Base-by-base conservation (phyloP, 768 basidiomycete genomes). In the Kwoniella sp. region DNA sequence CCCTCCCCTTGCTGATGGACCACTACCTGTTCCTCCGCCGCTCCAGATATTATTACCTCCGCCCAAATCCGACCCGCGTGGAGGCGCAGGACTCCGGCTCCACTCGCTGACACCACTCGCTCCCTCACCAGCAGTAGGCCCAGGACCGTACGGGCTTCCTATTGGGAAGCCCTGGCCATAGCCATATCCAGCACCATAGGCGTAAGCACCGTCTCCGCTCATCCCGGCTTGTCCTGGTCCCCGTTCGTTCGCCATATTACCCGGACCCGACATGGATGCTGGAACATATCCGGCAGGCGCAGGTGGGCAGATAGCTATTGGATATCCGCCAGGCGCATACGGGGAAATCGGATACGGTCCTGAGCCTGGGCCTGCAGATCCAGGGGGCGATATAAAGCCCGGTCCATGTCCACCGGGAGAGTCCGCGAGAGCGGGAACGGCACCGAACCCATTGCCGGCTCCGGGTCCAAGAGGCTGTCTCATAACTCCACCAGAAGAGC, bases 391-490 rank as follows among this genome's bases (percentile, higher is more conserved):
- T 20, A 45, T 20, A 45, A 45, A 45, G 50, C 50, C 50, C 17
- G 15, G 5, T 30, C 54, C 54, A 30, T 29, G 5, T 30, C 54
- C 54, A 30, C 54, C 54, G 23, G 22, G 12, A 26, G 54, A n/a
- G n/a, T n/a, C n/a, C n/a, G n/a, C n/a, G n/a, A n/a, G n/a, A n/a
- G n/a, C n/a, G n/a, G n/a, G n/a, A n/a, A n/a, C n/a, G n/a, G n/a
- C 28, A 1, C 54, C 45, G 34, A 55, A 55, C 4, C 61, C 61
- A 31, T 23, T 37, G 1, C 61, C 61, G 22, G 28, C 38, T 23
- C 58, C 53, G n/a, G 65, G 65, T 20, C 65, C 65, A 15, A 58
- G 30, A 1, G 65, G 65, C 47, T 66, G 65, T 41, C 65, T 61
- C 15, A 66, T 59, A 5, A 66, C 59, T 15, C 58, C 58, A 11